Evolutionary conservation across 441 rosid genomes (phyloP).

Genomic region (Kokia cookei): DNA sequence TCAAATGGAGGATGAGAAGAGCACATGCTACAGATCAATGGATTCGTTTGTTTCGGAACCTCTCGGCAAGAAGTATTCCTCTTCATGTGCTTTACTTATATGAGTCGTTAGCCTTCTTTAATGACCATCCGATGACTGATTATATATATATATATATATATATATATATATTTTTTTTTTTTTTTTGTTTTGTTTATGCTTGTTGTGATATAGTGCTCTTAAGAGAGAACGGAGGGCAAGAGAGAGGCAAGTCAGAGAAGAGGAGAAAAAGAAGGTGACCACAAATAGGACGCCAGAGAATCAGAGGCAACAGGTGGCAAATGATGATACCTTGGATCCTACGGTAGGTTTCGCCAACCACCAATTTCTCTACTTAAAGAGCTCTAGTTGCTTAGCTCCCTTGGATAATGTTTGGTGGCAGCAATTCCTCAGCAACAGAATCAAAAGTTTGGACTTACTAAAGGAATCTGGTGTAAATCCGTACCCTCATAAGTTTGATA

Average conservation of each 20-base stretch:
- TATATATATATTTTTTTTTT: too few species aligned
- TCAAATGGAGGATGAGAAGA: background rate
- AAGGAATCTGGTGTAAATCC: constrained; percentile 64
- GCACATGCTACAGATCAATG: background rate
- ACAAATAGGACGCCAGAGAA: constrained; percentile 31
- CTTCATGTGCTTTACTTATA: background rate
- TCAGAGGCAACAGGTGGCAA: constrained; percentile 37
- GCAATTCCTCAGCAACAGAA: constrained; percentile 68
- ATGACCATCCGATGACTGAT: background rate
- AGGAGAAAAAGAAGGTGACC: constrained; percentile 49
- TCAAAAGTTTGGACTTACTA: constrained; percentile 44
- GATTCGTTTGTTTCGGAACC: background rate
- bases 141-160: background rate
- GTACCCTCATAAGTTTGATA: constrained; percentile 65
- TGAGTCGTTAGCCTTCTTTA: background rate
- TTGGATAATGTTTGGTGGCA: constrained; percentile 17
- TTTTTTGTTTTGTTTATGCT: background rate
- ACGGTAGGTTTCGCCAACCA: constrained; percentile 33
- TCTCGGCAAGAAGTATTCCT: constrained; percentile 47
- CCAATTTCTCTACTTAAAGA: background rate
- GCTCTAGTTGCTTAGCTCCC: background rate
- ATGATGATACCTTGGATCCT: constrained; percentile 75
- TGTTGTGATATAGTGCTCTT: constrained; percentile 33
- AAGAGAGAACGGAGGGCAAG: constrained; percentile 65
- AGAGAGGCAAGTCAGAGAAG: constrained; percentile 54